Base-by-base conservation (phyloP, 306 rosid species). In the Lotus japonicus region DNA sequence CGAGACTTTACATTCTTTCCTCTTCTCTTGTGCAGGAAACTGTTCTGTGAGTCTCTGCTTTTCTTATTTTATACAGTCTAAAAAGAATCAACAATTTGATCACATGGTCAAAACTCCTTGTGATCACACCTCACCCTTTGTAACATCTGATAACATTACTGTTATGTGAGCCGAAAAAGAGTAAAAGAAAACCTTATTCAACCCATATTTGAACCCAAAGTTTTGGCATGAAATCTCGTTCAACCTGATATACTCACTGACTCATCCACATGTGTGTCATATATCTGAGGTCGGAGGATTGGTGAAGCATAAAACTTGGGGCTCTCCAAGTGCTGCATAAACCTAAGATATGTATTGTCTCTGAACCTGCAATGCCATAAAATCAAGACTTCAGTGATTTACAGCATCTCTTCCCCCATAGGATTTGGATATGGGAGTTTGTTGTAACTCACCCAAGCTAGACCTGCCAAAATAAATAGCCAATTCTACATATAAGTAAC, bases 341-440 rank as follows among this genome's bases (percentile, higher is more conserved):
- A 26, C 31, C 31, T 26, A 26, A 35, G 53, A 71, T 26, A 46
- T 59, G 52, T 58, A 23, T 43, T 3, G 36, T 48, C 63, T 46
- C 53, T 26, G 66, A 49, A 42, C 76, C 81, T 60, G 73, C 77
- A 77, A 11, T 18, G 48, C 33, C 74, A 68, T 15, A 55, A 1
- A 38, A 56, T 36, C 8, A 26, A 71, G 52, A 46, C 11, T 74
- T 68, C 36, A 18, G 57, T 17, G 62, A 76, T 51, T 76, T 58
- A 50, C 64, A n/a, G n/a, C 43, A 3, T 26, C 15, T 66, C 66
- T 11, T n/a, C 46, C 35, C 33, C 23, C 2, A 13, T 15, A n/a
- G 10, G 31, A 28, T 54, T 41, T 5, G 59, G 55, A 35, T 38
- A 36, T 38, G 10, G 46, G 16, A 43, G 57, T 70, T 70, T 12